Base-by-base conservation (phyloP, 75 land plant genomes). In the Pinus taeda region DNA sequence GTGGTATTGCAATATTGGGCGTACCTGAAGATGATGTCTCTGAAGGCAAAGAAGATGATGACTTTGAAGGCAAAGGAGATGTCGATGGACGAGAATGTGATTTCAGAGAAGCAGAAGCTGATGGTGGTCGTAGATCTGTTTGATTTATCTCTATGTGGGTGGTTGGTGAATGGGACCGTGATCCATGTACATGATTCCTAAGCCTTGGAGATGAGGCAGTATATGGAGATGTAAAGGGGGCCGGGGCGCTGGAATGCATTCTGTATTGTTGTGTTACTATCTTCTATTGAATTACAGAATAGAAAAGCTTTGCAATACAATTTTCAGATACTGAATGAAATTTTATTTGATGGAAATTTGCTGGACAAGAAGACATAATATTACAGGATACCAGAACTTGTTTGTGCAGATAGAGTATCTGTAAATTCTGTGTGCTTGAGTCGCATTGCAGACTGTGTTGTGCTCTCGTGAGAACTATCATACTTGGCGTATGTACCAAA, bases 301-400 rank as follows among this genome's bases (percentile, higher is more conserved):
- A 65, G 33, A 67, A 11, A 67, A 36, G 71, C 45, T 67, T 67
- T 67, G 20, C 37, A 67, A 36, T 33, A 69, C 21, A n/a, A 69
- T 69, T 39, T 7, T 11, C 17, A 4, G 13, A 42, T 15, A 5
- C 17, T 20, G 55, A 49, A 49, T 9, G 55, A 49, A 1, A 11
- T 49, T 49, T 49, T 49, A 49, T 49, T 49, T 49, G 12, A 49
- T 49, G 11, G 55, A 49, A 49, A 65, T 65, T 65, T 37, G 9
- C 14, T 39, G 49, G 42, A 45, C 20, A 42, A 15, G 3, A 3
- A 9, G n/a, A 39, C 18, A 18, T 8, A 6, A 45, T 13, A 22
- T 42, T 69, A 21, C 21, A 11, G 9, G n/a, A 18, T n/a, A 39
- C 7, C 13, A 21, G 18, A 20, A 20, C 8, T 42, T 69, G 14